phyloP scores from a whole-genome alignment of 495 filamentous ascomycete genomes.

The Hypoxylon fragiforme region DNA sequence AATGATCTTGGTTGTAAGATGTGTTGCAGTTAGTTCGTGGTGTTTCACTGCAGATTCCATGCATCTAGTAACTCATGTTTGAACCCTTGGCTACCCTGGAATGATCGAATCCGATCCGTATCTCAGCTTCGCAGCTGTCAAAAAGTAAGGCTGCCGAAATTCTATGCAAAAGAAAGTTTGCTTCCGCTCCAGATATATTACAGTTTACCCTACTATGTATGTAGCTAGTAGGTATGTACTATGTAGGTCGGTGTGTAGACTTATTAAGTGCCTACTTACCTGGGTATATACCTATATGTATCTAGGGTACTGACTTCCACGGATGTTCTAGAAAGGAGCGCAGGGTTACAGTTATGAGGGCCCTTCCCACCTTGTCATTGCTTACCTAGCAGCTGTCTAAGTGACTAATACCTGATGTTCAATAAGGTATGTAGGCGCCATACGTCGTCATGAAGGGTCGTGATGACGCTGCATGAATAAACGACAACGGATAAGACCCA shows the following conservation, averaged over 20 bases:
- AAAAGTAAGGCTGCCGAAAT: constrained; percentile 23
- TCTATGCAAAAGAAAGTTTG: constrained; percentile 13
- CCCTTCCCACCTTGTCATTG: not conserved
- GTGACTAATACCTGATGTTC: no score
- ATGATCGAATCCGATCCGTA: constrained; percentile 9
- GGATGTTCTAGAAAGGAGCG: constrained; percentile 29
- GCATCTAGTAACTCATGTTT: constrained; percentile 12
- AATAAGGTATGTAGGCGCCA: no score
- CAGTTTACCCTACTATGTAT: no score
- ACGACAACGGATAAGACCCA: not conserved
- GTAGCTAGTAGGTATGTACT: no score
- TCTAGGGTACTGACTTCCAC: no score
- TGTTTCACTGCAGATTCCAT: constrained; percentile 21
- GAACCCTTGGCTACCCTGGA: not conserved
- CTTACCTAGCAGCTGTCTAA: no score
- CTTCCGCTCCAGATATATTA: not conserved
- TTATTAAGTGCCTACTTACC: no score
- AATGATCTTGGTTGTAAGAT: constrained; percentile 11
- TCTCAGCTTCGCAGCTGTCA: constrained; percentile 28
- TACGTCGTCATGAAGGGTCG: constrained; percentile 19
- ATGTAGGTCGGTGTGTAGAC: no score
- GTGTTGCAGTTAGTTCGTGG: constrained; percentile 6
- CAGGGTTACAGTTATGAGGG: not conserved
- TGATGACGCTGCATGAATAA: constrained; percentile 28
- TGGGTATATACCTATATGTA: no score